phyloP scores from a whole-genome alignment of 2,329 filamentous ascomycete genomes.

The Verticillium albo-atrum region DNA sequence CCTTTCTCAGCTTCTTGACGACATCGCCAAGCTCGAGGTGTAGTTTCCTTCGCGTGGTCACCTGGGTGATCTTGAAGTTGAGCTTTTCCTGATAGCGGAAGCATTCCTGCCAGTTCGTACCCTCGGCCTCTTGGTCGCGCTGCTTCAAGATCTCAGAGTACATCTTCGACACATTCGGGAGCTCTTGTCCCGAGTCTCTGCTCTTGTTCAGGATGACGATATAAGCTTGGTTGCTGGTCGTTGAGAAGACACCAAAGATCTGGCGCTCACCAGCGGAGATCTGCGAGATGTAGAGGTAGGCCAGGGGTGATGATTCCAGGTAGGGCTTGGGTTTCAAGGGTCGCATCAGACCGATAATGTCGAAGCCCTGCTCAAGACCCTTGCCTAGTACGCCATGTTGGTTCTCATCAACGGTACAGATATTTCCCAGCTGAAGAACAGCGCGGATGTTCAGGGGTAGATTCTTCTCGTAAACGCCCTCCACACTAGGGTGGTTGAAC shows the following conservation, averaged over 20 bases:
- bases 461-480: conserved; percentile 95
- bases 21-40: conserved; percentile 83
- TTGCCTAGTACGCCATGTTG: conserved; percentile 89
- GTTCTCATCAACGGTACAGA: conserved; percentile 88
- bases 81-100: conserved; percentile 85
- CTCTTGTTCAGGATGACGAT: conserved; percentile 83
- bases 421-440: conserved; percentile 81
- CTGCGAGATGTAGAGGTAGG: conserved; percentile 90
- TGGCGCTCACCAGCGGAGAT: conserved; percentile 86
- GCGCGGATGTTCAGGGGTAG: conserved; percentile 83
- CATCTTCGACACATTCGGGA: conserved; percentile 87
- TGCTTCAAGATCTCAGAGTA: conserved; percentile 73
- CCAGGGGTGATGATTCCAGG: conserved; percentile 67
- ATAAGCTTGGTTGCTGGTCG: conserved; percentile 71
- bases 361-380: conserved; percentile 90
- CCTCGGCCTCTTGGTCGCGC: conserved; percentile 60
- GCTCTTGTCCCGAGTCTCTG: conserved; percentile 70
- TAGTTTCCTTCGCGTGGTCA: conserved; percentile 85
- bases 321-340: conserved; percentile 64
- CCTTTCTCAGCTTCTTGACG: conserved; percentile 84
- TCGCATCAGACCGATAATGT: conserved; percentile 70
- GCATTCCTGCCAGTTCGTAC: conserved; percentile 70
- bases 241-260: conserved; percentile 91
- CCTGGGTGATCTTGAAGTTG: conserved; percentile 79
- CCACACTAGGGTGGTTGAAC: conserved; percentile 89